Base-by-base conservation (phyloP, 2,329 filamentous ascomycete species). In the Nothophoma quercina region DNA sequence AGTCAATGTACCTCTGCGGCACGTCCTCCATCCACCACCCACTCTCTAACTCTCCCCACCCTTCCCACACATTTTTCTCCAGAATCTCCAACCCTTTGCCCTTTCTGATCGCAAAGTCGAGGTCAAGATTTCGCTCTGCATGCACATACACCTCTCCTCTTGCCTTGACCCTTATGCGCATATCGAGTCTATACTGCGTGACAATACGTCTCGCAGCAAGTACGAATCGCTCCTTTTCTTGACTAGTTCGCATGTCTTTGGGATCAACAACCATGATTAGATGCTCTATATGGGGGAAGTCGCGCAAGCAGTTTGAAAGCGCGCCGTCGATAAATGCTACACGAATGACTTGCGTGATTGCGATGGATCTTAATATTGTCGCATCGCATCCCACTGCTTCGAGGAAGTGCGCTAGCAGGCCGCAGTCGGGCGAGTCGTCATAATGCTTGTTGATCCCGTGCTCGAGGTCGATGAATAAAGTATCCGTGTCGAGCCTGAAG, bases 401-500 rank as follows among this genome's bases (percentile, higher is more conserved):
- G 2, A 52, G 36, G 15, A 67, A 64, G 23, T 67, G 64, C 16
- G 60, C 48, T n/a, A 67, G 40, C 2, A 67, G 9, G 1, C 64
- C 64, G 10, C 38, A 26, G 12, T 64, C 58, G 2, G 60, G 62
- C 15, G 59, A 62, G 45, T 62, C 57, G 21, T 67, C 64, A 22
- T 49, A 59, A 39, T 67, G 62, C 22, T 56, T 56, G 19, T 49
- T 48, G 28, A 32, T 38, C 5, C 25, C 22, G 12, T 54, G 56
- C 18, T 55, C 49, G 15, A 64, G 51, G 21, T 54, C 52, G 12
- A 65, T 34, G 21, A 60, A 54, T 10, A 67, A 33, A 18, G 62
- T 56, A 28, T 67, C 64, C 16, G 51, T 58, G 8, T 64, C 51
- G 26, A 61, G 35, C 8, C 64, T 60, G 33, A 67, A 65, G 39